Evolutionary conservation across 2,329 filamentous ascomycete species (phyloP).

Genomic region (Triangularia setosa): DNA sequence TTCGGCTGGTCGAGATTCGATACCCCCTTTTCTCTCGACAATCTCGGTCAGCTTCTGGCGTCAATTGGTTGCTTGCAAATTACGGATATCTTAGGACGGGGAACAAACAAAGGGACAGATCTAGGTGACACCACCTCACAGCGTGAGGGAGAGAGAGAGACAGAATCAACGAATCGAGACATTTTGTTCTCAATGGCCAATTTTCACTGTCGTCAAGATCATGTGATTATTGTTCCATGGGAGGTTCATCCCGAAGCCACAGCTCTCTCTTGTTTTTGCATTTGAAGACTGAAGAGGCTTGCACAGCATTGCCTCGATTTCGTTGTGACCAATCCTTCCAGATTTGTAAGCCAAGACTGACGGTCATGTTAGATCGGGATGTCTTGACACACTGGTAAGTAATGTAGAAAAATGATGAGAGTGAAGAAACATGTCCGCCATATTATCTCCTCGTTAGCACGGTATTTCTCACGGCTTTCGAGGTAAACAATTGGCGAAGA

Average conservation of each 20-base stretch:
- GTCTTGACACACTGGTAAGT: not conserved
- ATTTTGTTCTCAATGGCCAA: conserved; percentile 65
- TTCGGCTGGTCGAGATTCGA: conserved; percentile 12
- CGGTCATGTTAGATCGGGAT: not conserved
- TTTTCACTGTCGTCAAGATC: conserved; percentile 50
- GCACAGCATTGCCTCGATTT: conserved; percentile 5
- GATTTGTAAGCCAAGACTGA: not conserved
- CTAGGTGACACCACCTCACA: conserved; percentile 21
- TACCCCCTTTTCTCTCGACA: not conserved
- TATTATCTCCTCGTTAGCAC: conserved; percentile 83
- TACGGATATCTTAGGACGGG: not conserved
- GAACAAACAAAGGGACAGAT: conserved; percentile 14
- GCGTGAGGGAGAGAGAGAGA: conserved; percentile 26
- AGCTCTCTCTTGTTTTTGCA: conserved; percentile 13
- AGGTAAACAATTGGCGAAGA: conserved; percentile 96
- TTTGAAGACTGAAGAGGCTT: conserved; percentile 15
- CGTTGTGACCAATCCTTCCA: not conserved
- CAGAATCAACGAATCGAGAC: conserved; percentile 35
- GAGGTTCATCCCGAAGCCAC: conserved; percentile 67
- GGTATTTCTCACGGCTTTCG: conserved; percentile 64
- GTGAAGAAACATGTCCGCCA: conserved; percentile 52
- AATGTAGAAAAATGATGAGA: not conserved
- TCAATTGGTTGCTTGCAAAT: not conserved
- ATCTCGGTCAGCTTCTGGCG: not conserved
- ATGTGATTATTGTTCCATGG: conserved; percentile 69